These are phyloP conservation scores for Hibiscus tridactylites DNA, from an alignment of 345 rosid genomes.

Conservation along the genomic window DNA sequence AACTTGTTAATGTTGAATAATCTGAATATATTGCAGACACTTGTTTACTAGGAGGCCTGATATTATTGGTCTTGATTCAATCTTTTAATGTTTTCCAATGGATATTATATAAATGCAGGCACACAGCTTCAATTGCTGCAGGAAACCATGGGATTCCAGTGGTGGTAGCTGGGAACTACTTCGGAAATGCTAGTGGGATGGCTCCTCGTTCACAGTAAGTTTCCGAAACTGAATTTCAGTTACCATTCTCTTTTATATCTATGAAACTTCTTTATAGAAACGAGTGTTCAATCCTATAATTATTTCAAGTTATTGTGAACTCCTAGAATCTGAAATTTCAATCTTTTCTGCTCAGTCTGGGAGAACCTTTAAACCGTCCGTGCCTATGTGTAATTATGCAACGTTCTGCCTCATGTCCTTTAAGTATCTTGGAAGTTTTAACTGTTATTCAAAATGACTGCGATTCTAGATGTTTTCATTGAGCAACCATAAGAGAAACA, in stretches of 20 bases:
- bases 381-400: no score
- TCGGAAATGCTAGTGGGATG: conserved; percentile 95
- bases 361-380: no score
- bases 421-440: no score
- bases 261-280: neutral
- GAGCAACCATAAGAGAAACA: no score
- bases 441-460: no score
- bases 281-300: neutral
- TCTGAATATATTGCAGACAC: neutral
- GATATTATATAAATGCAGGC: conserved; percentile 33
- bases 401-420: no score
- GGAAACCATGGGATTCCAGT: conserved; percentile 93
- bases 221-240: neutral
- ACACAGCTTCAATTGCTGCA: conserved; percentile 91
- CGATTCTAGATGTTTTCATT: no score
- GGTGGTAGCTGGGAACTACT: conserved; percentile 69
- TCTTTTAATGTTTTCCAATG: neutral
- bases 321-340: no score
- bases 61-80: neutral
- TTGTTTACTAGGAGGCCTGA: neutral
- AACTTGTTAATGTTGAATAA: neutral
- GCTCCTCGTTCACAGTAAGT: conserved; percentile 95
- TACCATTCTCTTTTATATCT: neutral
- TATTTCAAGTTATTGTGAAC: no score
- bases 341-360: no score